A percentile compares a stretch with the other conserved stretches of the same genome.
Conservation (phyloP, 1,139 yeast genomes). For the Pichia sp. region DNA sequence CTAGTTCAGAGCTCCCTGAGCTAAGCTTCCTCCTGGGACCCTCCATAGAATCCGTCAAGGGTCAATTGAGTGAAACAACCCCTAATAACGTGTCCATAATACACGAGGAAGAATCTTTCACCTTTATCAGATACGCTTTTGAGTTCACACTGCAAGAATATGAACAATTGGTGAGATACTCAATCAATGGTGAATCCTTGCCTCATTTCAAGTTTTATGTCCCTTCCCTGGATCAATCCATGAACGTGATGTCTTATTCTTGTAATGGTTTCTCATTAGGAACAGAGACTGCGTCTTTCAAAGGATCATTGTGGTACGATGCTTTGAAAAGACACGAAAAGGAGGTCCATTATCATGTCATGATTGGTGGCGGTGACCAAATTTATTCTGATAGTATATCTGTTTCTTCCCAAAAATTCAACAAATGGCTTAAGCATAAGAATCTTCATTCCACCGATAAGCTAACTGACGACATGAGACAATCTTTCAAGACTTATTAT, state of each 20-base stretch:
- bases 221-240: conserved; percentile 52
- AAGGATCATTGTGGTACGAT: conserved; percentile 80
- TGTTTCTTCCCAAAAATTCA: conserved; percentile 44
- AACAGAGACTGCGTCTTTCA: conserved; percentile 54
- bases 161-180: conserved; percentile 59
- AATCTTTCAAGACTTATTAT: conserved; percentile 59
- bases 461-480: conserved; percentile 40
- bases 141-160: conserved; percentile 36
- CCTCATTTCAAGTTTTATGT: conserved; percentile 42
- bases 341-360: conserved; percentile 70
- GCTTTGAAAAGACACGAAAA: conserved; percentile 47
- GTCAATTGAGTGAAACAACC: neutral
- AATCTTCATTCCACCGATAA: conserved; percentile 34
- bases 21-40: conserved; percentile 9
- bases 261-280: conserved; percentile 89
- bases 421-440: conserved; percentile 55
- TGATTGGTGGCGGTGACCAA: conserved; percentile 98
- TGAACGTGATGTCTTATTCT: conserved; percentile 76
- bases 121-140: conserved; percentile 60
- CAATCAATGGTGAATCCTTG: conserved; percentile 38
- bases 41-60: neutral
- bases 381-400: conserved; percentile 81
- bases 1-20: conserved; percentile 19
- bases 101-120: conserved; percentile 40
- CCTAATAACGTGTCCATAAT: conserved; percentile 26